Base-by-base conservation (phyloP, 176 grass and related monocot species). In the Musa schizocarpa region DNA sequence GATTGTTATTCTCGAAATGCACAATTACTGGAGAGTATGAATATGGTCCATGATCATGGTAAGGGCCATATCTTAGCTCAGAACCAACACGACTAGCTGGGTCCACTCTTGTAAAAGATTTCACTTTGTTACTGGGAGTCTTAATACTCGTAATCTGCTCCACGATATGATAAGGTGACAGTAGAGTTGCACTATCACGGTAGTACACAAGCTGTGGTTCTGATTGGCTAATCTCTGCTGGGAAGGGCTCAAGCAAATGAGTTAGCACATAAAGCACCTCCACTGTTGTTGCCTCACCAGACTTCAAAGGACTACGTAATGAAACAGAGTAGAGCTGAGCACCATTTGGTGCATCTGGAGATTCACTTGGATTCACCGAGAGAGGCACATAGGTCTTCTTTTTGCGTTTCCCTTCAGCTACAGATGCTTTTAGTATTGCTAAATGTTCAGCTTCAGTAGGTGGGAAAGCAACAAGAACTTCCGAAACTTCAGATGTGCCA, bases 21-120 rank as follows among this genome's bases (percentile, higher is more conserved):
- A 80, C 68, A 80, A 80, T 72, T 61, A 80, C 50, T 21, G 78
- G 78, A 58, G 78, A 80, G 56, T 72, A 80, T 63, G 78, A 80
- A 53, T 64, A 80, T 53, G 78, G 78, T 34, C 48, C 48, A 63
- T 13, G 54, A 22, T 80, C 69, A 63, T 72, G n/a, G 69, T 80
- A 80, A 48, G 43, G 48, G 48, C 78, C 78, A 73, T 80, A 80
- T 80, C n/a, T 80, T 57, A 71, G 12, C 78, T 80, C 78, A 19
- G 78, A 62, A 59, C 69, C 68, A 72, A 69, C 10, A 26, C 69
- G 78, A 29, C 8, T 62, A 80, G 68, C 65, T 50, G 78, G 78
- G 13, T 80, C 78, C 8, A 73, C 68, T 26, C n/a, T 71, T 63
- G 78, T 80, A 52, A 52, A 73, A 9, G 78, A 80, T 59, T 80